Evolutionary conservation across 495 filamentous ascomycete species (phyloP).

Genomic region (Lepraria neglecta): DNA sequence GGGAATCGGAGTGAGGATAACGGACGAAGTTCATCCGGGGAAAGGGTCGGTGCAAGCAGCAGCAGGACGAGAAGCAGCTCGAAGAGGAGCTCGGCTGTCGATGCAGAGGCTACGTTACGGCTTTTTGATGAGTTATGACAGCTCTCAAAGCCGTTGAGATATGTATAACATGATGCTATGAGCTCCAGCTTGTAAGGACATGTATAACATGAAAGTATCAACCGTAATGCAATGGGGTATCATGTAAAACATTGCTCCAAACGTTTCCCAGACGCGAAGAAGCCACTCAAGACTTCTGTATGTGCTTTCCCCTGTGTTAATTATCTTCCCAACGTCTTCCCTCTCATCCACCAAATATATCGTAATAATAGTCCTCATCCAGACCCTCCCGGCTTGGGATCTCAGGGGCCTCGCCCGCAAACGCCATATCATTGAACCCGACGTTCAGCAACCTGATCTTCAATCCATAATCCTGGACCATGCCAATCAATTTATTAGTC

Average conservation of each 20-base stretch:
- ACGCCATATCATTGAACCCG: constrained; percentile 64
- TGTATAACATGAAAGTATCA: neutral
- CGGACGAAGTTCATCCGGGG: no score
- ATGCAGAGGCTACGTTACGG: constrained; percentile 20
- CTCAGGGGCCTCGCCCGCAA: constrained; percentile 40
- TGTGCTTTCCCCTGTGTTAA: no score
- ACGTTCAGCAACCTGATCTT: constrained; percentile 94
- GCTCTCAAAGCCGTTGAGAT: neutral
- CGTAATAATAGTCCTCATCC: constrained; percentile 51
- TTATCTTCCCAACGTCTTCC: neutral
- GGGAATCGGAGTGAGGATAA: no score
- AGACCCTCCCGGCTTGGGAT: constrained; percentile 46
- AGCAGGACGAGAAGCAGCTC: neutral
- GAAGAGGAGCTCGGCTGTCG: neutral
- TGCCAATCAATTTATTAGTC: constrained; percentile 76
- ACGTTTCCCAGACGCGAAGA: neutral
- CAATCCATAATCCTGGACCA: constrained; percentile 83
- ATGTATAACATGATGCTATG: neutral
- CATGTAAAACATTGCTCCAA: neutral
- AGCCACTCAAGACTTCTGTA: no score
- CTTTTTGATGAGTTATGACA: constrained; percentile 24
- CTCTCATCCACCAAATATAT: constrained; percentile 43
- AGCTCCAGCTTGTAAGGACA: no score
- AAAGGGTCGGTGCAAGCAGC: neutral
- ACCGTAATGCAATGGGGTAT: constrained; percentile 16